phyloP scores from a whole-genome alignment of 1,284 basidiomycete species.

The Trametes pubescens region DNA sequence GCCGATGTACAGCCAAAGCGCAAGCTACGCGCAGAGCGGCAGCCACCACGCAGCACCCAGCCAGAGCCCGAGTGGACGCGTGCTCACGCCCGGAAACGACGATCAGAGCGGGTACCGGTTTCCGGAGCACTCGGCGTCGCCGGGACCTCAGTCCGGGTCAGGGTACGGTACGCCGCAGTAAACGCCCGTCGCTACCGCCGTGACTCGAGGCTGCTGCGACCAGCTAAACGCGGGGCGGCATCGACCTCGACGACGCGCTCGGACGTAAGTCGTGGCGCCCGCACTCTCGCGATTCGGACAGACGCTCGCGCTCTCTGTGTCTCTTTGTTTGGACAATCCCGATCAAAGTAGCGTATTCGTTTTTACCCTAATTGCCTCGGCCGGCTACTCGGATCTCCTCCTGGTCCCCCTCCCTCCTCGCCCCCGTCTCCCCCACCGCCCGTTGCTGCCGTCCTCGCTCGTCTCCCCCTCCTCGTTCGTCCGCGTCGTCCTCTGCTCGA shows the following conservation, averaged over 20 bases:
- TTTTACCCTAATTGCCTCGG: slow-evolving; percentile 22
- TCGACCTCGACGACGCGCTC: slow-evolving; percentile 3
- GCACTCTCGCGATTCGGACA: slow-evolving; percentile 13
- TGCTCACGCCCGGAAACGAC: slow-evolving; percentile 37
- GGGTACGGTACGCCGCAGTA: slow-evolving; percentile 47
- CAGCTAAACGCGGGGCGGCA: slow-evolving; percentile 2
- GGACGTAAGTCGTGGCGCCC: slow-evolving; percentile 10
- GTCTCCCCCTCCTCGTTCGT: not conserved
- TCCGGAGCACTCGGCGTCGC: slow-evolving; percentile 43
- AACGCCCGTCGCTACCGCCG: not conserved
- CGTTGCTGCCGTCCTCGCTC: not conserved
- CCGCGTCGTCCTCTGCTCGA: not conserved
- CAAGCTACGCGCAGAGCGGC: slow-evolving; percentile 35
- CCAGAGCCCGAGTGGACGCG: slow-evolving; percentile 36
- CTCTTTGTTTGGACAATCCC: slow-evolving; percentile 28
- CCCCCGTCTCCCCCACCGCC: not conserved
- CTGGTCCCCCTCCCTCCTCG: not conserved
- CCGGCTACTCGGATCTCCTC: slow-evolving; percentile 14
- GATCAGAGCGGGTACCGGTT: slow-evolving; percentile 41
- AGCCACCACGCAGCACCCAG: slow-evolving; percentile 34
- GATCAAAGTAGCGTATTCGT: slow-evolving; percentile 30
- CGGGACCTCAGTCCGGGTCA: slow-evolving; percentile 43
- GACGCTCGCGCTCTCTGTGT: slow-evolving; percentile 8
- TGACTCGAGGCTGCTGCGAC: slow-evolving; percentile 1
- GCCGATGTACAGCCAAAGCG: slow-evolving; percentile 32